phyloP scores from a whole-genome alignment of 768 basidiomycete genomes.

The Auricularia cornea region DNA sequence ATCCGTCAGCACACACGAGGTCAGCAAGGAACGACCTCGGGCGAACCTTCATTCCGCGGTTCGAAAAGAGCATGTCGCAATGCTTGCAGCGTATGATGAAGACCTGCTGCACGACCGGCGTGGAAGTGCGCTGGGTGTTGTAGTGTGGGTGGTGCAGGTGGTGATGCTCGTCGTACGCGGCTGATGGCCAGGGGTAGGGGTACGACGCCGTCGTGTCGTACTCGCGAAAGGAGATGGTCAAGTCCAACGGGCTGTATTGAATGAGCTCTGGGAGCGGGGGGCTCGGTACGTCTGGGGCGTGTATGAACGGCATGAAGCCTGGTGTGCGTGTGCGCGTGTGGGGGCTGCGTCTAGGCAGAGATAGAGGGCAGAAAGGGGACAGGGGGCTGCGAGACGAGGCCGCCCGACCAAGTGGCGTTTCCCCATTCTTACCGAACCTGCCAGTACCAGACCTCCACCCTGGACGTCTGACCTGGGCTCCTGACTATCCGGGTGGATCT shows the following conservation, averaged over 20 bases:
- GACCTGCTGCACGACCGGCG: conserved; percentile 25
- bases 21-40: background rate
- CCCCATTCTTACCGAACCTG: too few relatives aligned
- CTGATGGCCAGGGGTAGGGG: too few relatives aligned
- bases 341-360: too few relatives aligned
- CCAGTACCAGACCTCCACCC: too few relatives aligned
- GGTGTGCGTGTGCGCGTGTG: too few relatives aligned
- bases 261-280: background rate
- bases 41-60: conserved; percentile 76
- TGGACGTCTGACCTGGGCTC: background rate
- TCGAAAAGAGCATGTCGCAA: conserved; percentile 68
- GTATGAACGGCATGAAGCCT: background rate
- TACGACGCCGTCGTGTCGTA: background rate
- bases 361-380: too few relatives aligned
- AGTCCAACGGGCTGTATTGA: background rate
- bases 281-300: background rate
- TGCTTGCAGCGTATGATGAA: conserved; percentile 74
- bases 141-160: background rate
- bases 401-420: too few relatives aligned
- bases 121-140: background rate
- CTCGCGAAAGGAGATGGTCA: background rate
- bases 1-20: background rate
- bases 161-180: background rate
- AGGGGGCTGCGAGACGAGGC: too few relatives aligned
- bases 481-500: background rate